These are phyloP conservation scores for Venturia nashicola DNA, from an alignment of 2,329 filamentous ascomycete genomes.

Conservation along the genomic window DNA sequence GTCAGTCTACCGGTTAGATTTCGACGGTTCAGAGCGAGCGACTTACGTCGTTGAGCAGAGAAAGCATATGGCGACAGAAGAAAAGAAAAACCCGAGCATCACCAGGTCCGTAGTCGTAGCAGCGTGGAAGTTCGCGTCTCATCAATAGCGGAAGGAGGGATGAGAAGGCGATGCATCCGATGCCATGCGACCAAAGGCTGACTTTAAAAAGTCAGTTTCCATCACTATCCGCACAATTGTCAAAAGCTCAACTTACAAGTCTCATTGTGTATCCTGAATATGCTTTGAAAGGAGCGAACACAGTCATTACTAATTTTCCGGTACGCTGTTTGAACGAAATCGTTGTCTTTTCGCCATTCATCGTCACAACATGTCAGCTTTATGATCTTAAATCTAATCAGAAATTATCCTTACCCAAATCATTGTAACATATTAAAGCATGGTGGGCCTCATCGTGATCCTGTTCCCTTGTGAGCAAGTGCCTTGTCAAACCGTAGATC, in stretches of 20 bases:
- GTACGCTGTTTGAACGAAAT: constrained; percentile 56
- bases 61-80: constrained; percentile 4
- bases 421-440: neutral
- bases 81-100: constrained; percentile 26
- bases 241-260: neutral
- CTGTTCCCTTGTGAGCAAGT: too few species aligned
- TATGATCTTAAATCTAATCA: neutral
- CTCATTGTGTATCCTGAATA: constrained; percentile 44
- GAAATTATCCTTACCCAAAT: neutral
- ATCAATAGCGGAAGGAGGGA: constrained; percentile 41
- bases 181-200: constrained; percentile 60
- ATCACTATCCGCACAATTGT: constrained; percentile 40
- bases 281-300: constrained; percentile 38
- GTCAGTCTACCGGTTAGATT: constrained; percentile 34
- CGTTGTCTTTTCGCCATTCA: constrained; percentile 41
- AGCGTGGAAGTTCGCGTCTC: constrained; percentile 37
- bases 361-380: neutral
- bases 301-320: constrained; percentile 31
- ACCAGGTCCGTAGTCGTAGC: constrained; percentile 23
- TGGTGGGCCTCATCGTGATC: neutral
- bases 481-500: too few species aligned
- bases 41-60: neutral
- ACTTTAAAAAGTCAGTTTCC: constrained; percentile 50
- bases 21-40: constrained; percentile 12
- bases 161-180: constrained; percentile 44